Evolutionary conservation across 805 yeast genomes (phyloP).

Genomic region (Blastobotrys parvus): DNA sequence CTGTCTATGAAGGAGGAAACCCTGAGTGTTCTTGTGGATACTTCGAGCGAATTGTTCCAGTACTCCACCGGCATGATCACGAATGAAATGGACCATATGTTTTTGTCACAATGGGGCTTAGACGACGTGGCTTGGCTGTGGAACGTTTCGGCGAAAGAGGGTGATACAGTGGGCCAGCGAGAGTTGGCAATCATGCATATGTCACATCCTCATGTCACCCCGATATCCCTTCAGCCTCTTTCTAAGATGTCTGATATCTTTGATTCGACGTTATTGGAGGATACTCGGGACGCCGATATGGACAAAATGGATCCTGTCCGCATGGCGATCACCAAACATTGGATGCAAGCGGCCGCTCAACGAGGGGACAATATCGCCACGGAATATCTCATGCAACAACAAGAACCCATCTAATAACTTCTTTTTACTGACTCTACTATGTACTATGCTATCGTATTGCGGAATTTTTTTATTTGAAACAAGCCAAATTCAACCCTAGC

Average conservation of each 20-base stretch:
- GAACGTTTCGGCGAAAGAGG: slow-evolving; percentile 24
- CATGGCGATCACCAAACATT: slow-evolving; percentile 24
- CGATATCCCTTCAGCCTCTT: slow-evolving; percentile 19
- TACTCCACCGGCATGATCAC: slow-evolving; percentile 12
- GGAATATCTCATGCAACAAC: slow-evolving; percentile 19
- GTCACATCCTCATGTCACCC: slow-evolving; percentile 23
- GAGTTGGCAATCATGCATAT: slow-evolving; percentile 23
- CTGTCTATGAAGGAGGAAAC: slow-evolving; percentile 22
- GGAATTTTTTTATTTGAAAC: too few relatives aligned
- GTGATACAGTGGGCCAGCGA: slow-evolving; percentile 20
- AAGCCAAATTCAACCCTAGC: too few relatives aligned
- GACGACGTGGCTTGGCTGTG: slow-evolving; percentile 23
- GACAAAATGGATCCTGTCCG: slow-evolving; percentile 24
- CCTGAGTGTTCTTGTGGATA: slow-evolving; percentile 14
- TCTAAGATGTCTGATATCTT: slow-evolving; percentile 19
- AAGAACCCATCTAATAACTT: neutral
- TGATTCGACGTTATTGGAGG: slow-evolving; percentile 13
- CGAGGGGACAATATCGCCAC: slow-evolving; percentile 23
- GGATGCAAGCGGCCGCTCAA: slow-evolving; percentile 22
- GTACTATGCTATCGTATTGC: neutral
- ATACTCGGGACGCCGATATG: slow-evolving; percentile 10
- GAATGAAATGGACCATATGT: slow-evolving; percentile 7
- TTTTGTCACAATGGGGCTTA: slow-evolving; percentile 16
- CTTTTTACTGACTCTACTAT: neutral
- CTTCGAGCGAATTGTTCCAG: slow-evolving; percentile 22